Conservation (phyloP, 2,329 filamentous ascomycete species). For the Trichoderma breve region DNA sequence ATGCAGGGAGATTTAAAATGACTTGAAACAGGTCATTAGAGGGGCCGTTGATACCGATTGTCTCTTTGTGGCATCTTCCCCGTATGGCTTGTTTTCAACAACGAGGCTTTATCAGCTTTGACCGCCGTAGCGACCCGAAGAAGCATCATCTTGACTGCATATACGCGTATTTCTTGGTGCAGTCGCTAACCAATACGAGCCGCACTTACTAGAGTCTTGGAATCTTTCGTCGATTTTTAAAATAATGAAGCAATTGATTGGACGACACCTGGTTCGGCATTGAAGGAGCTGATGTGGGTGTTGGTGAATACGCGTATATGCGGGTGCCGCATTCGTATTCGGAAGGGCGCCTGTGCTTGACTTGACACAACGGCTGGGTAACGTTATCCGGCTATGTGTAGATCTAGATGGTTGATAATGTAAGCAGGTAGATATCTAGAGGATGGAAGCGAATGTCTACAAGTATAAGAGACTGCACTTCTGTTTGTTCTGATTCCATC, state of each 20-base stretch:
- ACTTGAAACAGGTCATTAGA: neutral
- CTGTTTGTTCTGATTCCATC: neutral
- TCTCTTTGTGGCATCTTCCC: neutral
- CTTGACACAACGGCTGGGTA: neutral
- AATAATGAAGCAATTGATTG: neutral
- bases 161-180: neutral
- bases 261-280: neutral
- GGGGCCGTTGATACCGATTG: neutral
- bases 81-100: neutral
- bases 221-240: neutral
- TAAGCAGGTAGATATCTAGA: neutral
- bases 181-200: neutral
- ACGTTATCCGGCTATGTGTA: neutral
- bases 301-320: neutral
- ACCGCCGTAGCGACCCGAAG: neutral
- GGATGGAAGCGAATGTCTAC: neutral
- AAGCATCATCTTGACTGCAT: neutral
- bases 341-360: neutral
- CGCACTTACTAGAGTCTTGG: neutral
- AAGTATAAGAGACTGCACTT: neutral
- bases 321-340: slow-evolving; percentile 15
- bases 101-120: neutral
- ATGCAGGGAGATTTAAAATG: neutral
- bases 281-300: neutral
- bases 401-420: neutral